Evolutionary conservation across 2,329 filamentous ascomycete genomes (phyloP), one percentile per base, ranked within the genome.

Genomic region (Hirsutella minnesotensis): DNA sequence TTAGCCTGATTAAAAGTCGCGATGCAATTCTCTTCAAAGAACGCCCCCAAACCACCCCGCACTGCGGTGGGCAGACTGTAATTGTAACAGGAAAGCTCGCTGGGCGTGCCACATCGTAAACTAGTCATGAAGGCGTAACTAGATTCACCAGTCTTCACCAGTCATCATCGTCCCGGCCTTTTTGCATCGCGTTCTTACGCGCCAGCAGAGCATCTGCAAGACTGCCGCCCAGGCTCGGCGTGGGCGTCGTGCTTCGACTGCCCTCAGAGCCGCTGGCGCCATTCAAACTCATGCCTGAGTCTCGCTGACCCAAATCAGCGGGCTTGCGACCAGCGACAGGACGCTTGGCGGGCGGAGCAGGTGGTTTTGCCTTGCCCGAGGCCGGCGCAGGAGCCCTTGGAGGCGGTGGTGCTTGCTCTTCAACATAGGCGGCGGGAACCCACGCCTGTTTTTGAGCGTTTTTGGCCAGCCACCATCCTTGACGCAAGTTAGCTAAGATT

Each of bases 391-490:
- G 81, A 13, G 85, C 81, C 7, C 78, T 73, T 19, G 75, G 68
- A 4, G 79, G 70, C 5, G 40, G 19, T 3, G 77, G 73, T 4
- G 77, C 74, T 58, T 84, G 75, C 64, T 95, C 89, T 64, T 96
- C 84, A 9, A 98, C 82, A 56, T 98, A 98, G 18, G 90, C 87
- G 18, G 89, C 85, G 0, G 92, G 92, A 3, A 92, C 79, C 92
- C 92, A 98, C 41, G 88, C 92, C 63, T 92, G 86, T n/a, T 77
- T 77, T 4, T 53, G 52, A 5, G 51, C 65, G 48, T 82, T 85
- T 68, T 87, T 90, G 49, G 83, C 92, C 38, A 96, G 72, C 90
- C 90, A 96, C 92, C 92, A 98, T 42, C 92, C 90, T 95, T 13
- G n/a, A 41, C 41, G 2, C 24, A 35, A 19, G 50, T 72, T 60